These are phyloP conservation scores for Mortierella alpina DNA, from an alignment of 192 early-diverging fungal genomes.

Conservation along the genomic window DNA sequence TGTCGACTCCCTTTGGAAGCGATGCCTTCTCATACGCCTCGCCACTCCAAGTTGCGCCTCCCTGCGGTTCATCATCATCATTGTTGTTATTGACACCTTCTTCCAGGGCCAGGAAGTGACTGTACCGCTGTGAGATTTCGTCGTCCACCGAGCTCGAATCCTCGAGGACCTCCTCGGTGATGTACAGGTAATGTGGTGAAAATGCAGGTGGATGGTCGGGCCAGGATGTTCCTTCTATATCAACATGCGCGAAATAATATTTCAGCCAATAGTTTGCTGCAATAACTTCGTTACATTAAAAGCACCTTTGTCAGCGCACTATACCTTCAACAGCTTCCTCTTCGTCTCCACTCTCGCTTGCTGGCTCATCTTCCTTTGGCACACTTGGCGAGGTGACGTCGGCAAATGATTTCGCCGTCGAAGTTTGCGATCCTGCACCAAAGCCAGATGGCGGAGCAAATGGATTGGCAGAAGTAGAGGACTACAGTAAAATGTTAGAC, in stretches of 20 bases:
- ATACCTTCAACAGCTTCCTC: slow-evolving; percentile 12
- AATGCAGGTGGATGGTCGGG: slow-evolving; percentile 48
- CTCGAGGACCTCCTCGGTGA: slow-evolving; percentile 64
- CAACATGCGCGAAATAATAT: neutral
- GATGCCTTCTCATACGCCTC: slow-evolving; percentile 85
- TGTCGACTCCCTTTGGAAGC: slow-evolving; percentile 79
- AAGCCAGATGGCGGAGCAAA: slow-evolving; percentile 45
- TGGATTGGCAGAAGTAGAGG: slow-evolving; percentile 13
- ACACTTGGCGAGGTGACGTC: slow-evolving; percentile 24
- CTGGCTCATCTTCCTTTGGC: slow-evolving; percentile 18
- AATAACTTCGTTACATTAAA: neutral
- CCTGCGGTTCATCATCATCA: slow-evolving; percentile 29
- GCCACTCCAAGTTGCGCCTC: slow-evolving; percentile 70
- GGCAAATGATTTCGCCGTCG: slow-evolving; percentile 21
- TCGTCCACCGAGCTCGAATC: slow-evolving; percentile 46
- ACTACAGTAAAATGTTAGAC: slow-evolving; percentile 5
- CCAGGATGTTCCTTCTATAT: slow-evolving; percentile 47
- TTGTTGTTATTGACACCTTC: slow-evolving; percentile 46
- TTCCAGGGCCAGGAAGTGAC: slow-evolving; percentile 59
- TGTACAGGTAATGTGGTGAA: slow-evolving; percentile 64
- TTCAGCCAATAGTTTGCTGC: neutral
- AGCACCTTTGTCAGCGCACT: neutral
- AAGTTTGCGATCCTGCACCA: neutral
- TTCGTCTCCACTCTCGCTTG: slow-evolving; percentile 32
- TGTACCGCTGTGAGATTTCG: slow-evolving; percentile 51